phyloP scores from a whole-genome alignment of 2,329 filamentous ascomycete species.

The Stagonosporopsis tanaceti region DNA sequence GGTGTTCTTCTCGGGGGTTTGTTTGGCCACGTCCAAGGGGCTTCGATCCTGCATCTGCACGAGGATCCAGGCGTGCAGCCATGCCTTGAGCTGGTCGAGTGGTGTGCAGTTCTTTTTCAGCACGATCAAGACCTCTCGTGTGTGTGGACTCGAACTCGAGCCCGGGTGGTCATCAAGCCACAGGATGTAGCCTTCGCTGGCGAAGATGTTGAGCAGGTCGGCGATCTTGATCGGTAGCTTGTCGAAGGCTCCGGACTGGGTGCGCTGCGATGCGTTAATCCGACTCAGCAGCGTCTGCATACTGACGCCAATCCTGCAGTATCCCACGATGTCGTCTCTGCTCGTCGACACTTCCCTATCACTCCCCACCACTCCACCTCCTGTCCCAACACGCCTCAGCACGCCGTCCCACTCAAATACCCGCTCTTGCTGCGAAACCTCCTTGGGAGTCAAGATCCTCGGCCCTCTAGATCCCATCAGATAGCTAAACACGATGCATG shows the following conservation, averaged over 20 bases:
- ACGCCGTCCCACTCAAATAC: conserved; percentile 72
- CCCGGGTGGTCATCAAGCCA: conserved; percentile 52
- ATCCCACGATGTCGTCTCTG: conserved; percentile 56
- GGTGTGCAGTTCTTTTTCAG: conserved; percentile 66
- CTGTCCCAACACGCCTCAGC: conserved; percentile 61
- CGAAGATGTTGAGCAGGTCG: conserved; percentile 61
- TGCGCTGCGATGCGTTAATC: conserved; percentile 34
- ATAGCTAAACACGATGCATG: conserved; percentile 76
- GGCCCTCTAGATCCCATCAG: conserved; percentile 36
- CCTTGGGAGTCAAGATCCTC: conserved; percentile 66
- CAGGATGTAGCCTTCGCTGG: conserved; percentile 66
- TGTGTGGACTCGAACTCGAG: conserved; percentile 29
- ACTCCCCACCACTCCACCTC: not conserved
- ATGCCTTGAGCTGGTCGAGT: conserved; percentile 65
- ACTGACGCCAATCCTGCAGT: conserved; percentile 62
- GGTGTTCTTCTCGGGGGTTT: not conserved
- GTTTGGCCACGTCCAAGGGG: not conserved
- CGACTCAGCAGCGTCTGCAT: conserved; percentile 48
- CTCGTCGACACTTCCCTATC: not conserved
- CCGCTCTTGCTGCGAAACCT: conserved; percentile 67
- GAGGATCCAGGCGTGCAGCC: conserved; percentile 66
- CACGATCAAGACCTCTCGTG: conserved; percentile 62
- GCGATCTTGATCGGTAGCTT: conserved; percentile 52
- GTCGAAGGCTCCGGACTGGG: conserved; percentile 36
- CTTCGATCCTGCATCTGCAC: conserved; percentile 33